Base-by-base conservation (phyloP, 2,329 filamentous ascomycete species). In the Paracamarosporium sp. region DNA sequence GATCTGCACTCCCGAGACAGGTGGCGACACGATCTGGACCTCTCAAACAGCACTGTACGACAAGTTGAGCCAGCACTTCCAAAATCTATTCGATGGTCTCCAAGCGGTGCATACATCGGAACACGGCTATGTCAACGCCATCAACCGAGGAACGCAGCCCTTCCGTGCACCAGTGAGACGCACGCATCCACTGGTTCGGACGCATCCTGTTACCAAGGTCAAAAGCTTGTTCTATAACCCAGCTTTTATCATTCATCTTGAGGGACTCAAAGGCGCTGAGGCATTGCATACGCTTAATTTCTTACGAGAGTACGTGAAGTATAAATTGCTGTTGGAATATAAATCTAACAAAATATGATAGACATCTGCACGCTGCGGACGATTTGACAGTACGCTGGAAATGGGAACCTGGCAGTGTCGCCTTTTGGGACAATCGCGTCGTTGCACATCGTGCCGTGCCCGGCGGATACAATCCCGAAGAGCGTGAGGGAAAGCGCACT, bases 151-250 rank as follows among this genome's bases (percentile, higher is more conserved):
- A n/a, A 40, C 36, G 66, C 52, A 61, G 62, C 1, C 62, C 63
- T 40, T 62, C 60, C 38, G 57, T 65, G 12, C 53, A 91, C 65
- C 66, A 11, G 66, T 67, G 1, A 66, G 59, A 40, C 65, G 62
- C 50, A 60, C 60, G n/a, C 63, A 67, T 53, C 65, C 70, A 82
- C 55, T 95, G 61, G 86, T 95, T 2, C 82, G 91, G 15, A 92
- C 90, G 1, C 91, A 95, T 72, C 91, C 91, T 0, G 77, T 76
- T 9, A 95, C 92, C 0, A 90, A 90, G 13, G 89, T 94, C 75
- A 96, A 94, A 80, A 88, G 89, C 0, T 78, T 95, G 11, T 95
- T 86, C 63, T 85, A 95, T 28, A 95, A 94, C 72, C 88, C 88
- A 3, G 90, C 93, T 69, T 95, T 94, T n/a, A 9, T 40, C 36